phyloP scores from a whole-genome alignment of 768 basidiomycete genomes.

The Leccinum disarticulatum region DNA sequence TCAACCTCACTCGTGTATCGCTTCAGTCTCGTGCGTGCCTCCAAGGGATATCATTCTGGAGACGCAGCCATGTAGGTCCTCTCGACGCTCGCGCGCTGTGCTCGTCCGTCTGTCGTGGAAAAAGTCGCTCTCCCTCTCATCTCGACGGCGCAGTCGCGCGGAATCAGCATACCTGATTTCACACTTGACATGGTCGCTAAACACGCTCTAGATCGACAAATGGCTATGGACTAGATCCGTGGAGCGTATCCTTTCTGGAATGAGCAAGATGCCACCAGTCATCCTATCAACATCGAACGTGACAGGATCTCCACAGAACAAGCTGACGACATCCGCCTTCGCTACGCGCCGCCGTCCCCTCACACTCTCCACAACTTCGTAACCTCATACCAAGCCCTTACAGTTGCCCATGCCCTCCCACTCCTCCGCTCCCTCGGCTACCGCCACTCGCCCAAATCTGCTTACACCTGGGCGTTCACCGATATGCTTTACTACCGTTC shows the following conservation, averaged over 20 bases:
- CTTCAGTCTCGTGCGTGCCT: slow-evolving; percentile 43
- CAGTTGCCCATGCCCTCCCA: too few relatives aligned
- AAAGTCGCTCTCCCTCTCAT: slow-evolving; percentile 33
- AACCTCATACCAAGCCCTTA: too few relatives aligned
- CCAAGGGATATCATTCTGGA: slow-evolving; percentile 42
- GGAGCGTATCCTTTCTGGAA: background rate
- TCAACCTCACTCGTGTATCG: slow-evolving; percentile 39
- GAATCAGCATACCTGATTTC: slow-evolving; percentile 33
- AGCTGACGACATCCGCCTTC: slow-evolving; percentile 20
- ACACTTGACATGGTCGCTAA: slow-evolving; percentile 38
- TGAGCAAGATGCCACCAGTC: too few relatives aligned
- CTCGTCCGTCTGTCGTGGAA: background rate
- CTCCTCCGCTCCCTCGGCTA: too few relatives aligned
- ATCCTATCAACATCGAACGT: too few relatives aligned
- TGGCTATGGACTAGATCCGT: background rate
- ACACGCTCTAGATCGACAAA: slow-evolving; percentile 3
- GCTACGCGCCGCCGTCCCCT: slow-evolving; percentile 25
- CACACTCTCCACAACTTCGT: slow-evolving; percentile 15
- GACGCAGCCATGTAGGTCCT: too few relatives aligned
- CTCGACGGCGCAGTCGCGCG: too few relatives aligned
- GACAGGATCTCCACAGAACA: too few relatives aligned
- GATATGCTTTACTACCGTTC: too few relatives aligned
- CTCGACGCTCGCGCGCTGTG: too few relatives aligned
- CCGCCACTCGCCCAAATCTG: slow-evolving; percentile 24
- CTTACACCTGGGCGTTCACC: background rate